Conservation (phyloP, 2,329 filamentous ascomycete species). For the Penicillium olsonii region DNA sequence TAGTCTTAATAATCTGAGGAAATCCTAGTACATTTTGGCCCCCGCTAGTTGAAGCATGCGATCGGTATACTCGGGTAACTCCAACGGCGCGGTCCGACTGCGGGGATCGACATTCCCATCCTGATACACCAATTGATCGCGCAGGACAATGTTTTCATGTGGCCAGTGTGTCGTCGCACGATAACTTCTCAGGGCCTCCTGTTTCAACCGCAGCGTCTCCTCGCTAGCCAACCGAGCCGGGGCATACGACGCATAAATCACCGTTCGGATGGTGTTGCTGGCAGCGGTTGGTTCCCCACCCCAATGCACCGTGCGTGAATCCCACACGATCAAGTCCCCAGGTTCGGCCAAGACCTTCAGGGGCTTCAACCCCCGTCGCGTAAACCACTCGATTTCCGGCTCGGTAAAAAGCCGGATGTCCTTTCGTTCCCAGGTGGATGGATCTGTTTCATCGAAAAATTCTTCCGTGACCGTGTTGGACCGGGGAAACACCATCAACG, state of each 20-base stretch:
- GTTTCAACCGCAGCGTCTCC: constrained; percentile 3
- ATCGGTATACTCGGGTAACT: constrained; percentile 2
- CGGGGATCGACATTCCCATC: constrained; percentile 5
- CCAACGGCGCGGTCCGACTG: constrained; percentile 3
- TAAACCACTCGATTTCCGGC: constrained; percentile 34
- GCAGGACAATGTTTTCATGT: constrained; percentile 4
- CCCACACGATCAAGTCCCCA: constrained; percentile 46
- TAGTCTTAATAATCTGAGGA: constrained; percentile 9
- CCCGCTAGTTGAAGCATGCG: constrained; percentile 5
- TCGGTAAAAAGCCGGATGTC: constrained; percentile 26
- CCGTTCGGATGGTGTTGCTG: constrained; percentile 22
- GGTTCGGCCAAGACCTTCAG: constrained; percentile 45
- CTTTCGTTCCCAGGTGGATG: constrained; percentile 12
- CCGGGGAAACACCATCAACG: constrained; percentile 17
- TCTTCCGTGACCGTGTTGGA: constrained; percentile 29
- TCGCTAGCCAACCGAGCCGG: constrained; percentile 2
- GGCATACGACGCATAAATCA: constrained; percentile 25
- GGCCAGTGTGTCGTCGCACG: constrained; percentile 7
- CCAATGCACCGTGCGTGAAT: constrained; percentile 27
- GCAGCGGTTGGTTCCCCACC: constrained; percentile 21
- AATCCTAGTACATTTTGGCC: background rate
- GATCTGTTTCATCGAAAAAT: constrained; percentile 33
- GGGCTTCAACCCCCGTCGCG: constrained; percentile 24
- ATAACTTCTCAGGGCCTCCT: constrained; percentile 14
- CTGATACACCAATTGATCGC: background rate